phyloP scores from a whole-genome alignment of 441 rosid species.

The Rhodomyrtus psidioides region DNA sequence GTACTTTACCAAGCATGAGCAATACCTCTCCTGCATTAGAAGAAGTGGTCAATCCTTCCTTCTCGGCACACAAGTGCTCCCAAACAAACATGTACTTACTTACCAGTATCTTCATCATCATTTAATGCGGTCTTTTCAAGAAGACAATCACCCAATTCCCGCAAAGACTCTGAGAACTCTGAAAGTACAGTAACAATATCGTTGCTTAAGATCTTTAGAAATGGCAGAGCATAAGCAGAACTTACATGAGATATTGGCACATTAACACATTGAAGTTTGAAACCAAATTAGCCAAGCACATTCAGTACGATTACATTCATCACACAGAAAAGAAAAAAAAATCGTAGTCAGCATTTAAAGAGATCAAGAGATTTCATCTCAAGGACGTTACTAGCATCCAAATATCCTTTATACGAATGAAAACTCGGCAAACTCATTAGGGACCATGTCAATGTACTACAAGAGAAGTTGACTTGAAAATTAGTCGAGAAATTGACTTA shows the following conservation, averaged over 20 bases:
- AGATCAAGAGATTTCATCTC: neutral
- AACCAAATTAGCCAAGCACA: neutral
- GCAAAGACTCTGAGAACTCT: slow-evolving; percentile 69
- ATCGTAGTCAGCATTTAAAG: neutral
- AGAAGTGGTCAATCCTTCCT: neutral
- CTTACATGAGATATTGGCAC: neutral
- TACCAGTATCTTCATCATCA: slow-evolving; percentile 78
- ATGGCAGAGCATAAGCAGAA: neutral
- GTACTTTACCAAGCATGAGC: slow-evolving; percentile 67
- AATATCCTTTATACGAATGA: neutral
- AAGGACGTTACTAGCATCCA: neutral
- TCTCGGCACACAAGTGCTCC: neutral
- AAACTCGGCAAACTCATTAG: neutral
- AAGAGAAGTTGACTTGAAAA: neutral
- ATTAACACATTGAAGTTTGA: neutral
- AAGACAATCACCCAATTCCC: slow-evolving; percentile 64
- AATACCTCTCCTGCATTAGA: slow-evolving; percentile 51
- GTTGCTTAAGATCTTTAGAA: neutral
- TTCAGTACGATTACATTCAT: neutral
- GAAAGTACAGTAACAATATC: slow-evolving; percentile 19
- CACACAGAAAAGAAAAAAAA: neutral
- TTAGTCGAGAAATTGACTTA: neutral
- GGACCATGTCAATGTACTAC: neutral
- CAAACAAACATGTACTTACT: slow-evolving; percentile 9
- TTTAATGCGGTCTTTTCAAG: slow-evolving; percentile 54